A percentile compares a stretch with the other conserved stretches of the same genome.
phyloP scores from a whole-genome alignment of 108 stramenopile genomes.

The Nannochloropsis salina region DNA sequence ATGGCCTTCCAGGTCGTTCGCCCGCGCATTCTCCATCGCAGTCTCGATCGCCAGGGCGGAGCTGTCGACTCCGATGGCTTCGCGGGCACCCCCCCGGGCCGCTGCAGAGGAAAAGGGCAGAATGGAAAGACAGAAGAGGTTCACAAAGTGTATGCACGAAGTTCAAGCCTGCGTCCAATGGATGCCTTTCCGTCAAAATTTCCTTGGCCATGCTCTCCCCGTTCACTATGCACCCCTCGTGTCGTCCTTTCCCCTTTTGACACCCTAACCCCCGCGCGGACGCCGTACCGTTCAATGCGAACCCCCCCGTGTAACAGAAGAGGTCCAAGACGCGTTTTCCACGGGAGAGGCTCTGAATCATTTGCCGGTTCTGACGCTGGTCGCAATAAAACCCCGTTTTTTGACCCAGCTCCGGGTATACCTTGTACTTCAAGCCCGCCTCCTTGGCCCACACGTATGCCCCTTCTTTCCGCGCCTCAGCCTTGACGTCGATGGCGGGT shows the following conservation, averaged over 20 bases:
- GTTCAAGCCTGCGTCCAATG: too few relatives aligned
- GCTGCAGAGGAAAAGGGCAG: background rate
- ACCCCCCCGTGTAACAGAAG: conserved; percentile 50
- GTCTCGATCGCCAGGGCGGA: conserved; percentile 4
- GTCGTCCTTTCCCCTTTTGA: background rate
- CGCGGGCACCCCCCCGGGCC: background rate
- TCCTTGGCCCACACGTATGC: conserved; percentile 52
- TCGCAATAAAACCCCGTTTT: conserved; percentile 97
- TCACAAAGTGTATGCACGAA: background rate
- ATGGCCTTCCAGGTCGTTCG: background rate
- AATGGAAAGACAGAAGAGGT: background rate
- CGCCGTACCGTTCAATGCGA: conserved; percentile 39
- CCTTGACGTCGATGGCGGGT: background rate
- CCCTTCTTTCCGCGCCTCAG: background rate
- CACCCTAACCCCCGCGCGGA: too few relatives aligned
- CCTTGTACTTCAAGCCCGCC: conserved; percentile 68
- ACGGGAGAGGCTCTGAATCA: conserved; percentile 19
- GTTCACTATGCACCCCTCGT: background rate
- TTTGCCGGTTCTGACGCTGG: conserved; percentile 79
- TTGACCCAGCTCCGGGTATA: conserved; percentile 69
- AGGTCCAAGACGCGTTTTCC: conserved; percentile 43
- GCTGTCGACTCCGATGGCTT: background rate
- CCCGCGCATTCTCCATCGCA: background rate
- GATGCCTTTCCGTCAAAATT: too few relatives aligned
- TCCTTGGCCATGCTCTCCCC: background rate